Evolutionary conservation across 2,329 filamentous ascomycete genomes (phyloP).

Genomic region (Paecilomyces sp.): DNA sequence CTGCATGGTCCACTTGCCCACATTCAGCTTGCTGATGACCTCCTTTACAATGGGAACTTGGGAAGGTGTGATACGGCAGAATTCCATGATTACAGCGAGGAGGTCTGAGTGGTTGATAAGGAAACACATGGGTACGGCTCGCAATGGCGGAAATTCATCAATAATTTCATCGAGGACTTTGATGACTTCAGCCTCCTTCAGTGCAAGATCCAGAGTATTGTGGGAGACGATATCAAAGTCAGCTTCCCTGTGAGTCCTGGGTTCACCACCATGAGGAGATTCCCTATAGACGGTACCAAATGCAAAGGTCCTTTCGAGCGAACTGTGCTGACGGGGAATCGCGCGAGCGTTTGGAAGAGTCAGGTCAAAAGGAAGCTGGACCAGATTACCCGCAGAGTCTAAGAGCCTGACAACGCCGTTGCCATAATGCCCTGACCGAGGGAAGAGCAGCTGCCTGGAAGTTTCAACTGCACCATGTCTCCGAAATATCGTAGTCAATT

Average conservation of each 20-base stretch:
- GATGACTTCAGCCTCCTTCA: constrained; percentile 89
- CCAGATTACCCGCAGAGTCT: constrained; percentile 73
- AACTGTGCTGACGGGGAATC: constrained; percentile 60
- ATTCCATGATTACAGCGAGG: constrained; percentile 80
- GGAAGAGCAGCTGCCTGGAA: constrained; percentile 68
- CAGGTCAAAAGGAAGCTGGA: constrained; percentile 91
- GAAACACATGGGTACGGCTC: constrained; percentile 71
- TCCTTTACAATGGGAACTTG: constrained; percentile 71
- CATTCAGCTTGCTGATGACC: constrained; percentile 77
- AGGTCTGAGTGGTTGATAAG: constrained; percentile 84
- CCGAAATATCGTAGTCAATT: constrained; percentile 70
- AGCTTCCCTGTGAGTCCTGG: constrained; percentile 75
- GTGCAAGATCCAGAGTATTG: constrained; percentile 69
- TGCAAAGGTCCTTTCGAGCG: constrained; percentile 69
- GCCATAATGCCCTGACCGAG: constrained; percentile 70
- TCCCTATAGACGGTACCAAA: constrained; percentile 87
- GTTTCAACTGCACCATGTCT: constrained; percentile 83
- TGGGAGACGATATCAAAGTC: constrained; percentile 94
- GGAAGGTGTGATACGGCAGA: constrained; percentile 67
- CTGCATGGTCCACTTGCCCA: constrained; percentile 71
- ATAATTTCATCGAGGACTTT: constrained; percentile 93
- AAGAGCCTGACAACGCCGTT: constrained; percentile 70
- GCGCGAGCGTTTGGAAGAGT: constrained; percentile 82
- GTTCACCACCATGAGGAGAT: constrained; percentile 69
- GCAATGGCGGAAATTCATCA: constrained; percentile 67